Conservation (phyloP, 495 filamentous ascomycete genomes). For the Penicillium argentinense region DNA sequence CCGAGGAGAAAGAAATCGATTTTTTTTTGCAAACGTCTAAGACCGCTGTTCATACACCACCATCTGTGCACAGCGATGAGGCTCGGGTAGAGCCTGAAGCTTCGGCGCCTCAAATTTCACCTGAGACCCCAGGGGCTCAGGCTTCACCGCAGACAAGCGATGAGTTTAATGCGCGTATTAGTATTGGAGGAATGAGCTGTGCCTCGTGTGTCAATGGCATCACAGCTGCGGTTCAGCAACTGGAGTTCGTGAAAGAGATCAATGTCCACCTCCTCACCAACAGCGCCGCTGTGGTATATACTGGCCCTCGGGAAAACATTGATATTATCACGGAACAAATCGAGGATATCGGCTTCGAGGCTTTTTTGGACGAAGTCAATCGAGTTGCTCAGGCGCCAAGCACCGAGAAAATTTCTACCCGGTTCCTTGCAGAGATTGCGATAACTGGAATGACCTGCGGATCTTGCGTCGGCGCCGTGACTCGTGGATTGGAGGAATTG, state of each 20-base stretch:
- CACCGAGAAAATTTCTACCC: not conserved
- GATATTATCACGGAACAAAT: conserved; percentile 48
- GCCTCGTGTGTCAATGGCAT: conserved; percentile 59
- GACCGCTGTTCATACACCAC: not conserved
- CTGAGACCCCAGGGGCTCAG: conserved; percentile 1
- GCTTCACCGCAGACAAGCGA: conserved; percentile 4
- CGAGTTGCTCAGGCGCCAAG: conserved; percentile 24
- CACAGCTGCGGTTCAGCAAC: conserved; percentile 46
- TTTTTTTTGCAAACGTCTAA: not conserved
- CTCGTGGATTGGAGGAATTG: conserved; percentile 59
- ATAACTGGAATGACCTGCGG: conserved; percentile 87
- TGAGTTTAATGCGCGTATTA: conserved; percentile 45
- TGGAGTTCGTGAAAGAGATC: conserved; percentile 53
- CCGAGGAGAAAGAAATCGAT: conserved; percentile 1
- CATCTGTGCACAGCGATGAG: not conserved
- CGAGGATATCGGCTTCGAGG: conserved; percentile 58
- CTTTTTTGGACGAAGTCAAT: conserved; percentile 45
- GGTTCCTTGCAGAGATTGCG: conserved; percentile 59
- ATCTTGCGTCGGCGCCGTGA: conserved; percentile 68
- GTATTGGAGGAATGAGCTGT: conserved; percentile 67
- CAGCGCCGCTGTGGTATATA: conserved; percentile 51
- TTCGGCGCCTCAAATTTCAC: conserved; percentile 1
- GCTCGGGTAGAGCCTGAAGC: not conserved
- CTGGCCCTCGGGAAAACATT: conserved; percentile 40
- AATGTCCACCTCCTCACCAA: conserved; percentile 60